Conservation (phyloP, 805 yeast species). For the Maudiozyma bulderi region DNA sequence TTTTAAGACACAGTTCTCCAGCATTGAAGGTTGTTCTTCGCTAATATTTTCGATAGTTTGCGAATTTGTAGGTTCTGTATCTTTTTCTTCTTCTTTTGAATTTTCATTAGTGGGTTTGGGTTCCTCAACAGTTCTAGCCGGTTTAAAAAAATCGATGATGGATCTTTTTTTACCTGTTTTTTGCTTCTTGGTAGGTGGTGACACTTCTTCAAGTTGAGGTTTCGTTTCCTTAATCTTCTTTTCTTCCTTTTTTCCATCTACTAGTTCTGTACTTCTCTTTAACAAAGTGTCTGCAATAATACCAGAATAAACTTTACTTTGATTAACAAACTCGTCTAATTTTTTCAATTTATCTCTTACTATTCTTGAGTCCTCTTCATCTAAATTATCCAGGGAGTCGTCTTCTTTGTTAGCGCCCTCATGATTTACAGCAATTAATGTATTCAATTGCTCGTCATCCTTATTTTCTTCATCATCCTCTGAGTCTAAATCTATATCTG, state of each 20-base stretch:
- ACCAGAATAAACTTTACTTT: conserved; percentile 78
- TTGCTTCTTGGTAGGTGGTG: conserved; percentile 11
- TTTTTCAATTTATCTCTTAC: conserved; percentile 53
- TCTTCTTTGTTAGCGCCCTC: conserved; percentile 6
- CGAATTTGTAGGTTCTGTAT: conserved; percentile 3
- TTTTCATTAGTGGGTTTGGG: conserved; percentile 9
- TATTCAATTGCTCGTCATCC: conserved; percentile 10
- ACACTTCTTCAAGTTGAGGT: conserved; percentile 6
- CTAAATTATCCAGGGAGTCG: conserved; percentile 11
- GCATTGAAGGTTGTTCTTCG: conserved; percentile 43
- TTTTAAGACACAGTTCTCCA: conserved; percentile 55
- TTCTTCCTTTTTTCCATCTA: conserved; percentile 21
- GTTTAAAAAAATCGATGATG: conserved; percentile 18
- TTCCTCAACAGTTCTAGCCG: neutral
- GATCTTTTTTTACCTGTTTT: conserved; percentile 9
- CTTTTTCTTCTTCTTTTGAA: conserved; percentile 14
- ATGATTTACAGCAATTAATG: conserved; percentile 4
- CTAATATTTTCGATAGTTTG: conserved; percentile 5
- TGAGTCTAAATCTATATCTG: conserved; percentile 19
- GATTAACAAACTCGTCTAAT: conserved; percentile 67
- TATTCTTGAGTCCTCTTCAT: conserved; percentile 33
- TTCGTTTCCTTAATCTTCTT: conserved; percentile 6
- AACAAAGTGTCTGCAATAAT: conserved; percentile 75
- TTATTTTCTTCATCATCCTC: conserved; percentile 12
- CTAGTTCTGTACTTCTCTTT: conserved; percentile 33